Conservation (phyloP, 805 yeast species). For the Yarrowia sp. region DNA sequence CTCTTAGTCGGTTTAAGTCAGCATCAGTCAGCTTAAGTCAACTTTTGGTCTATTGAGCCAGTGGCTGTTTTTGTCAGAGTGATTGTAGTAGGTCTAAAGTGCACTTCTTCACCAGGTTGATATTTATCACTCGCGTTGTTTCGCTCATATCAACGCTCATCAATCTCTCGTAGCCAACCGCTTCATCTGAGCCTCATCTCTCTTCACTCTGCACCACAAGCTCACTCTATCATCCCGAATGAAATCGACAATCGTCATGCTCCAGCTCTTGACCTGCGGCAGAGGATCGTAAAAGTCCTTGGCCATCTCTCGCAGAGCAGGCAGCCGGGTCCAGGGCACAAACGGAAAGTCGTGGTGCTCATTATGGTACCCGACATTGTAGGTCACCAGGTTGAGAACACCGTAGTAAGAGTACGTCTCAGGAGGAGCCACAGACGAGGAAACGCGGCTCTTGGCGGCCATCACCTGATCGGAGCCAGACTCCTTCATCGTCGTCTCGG, state of each 20-base stretch:
- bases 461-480: background rate
- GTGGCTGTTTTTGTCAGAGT: too few species aligned
- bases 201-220: conserved; percentile 82
- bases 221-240: conserved; percentile 69
- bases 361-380: conserved; percentile 94
- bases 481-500: conserved; percentile 10
- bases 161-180: background rate
- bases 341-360: conserved; percentile 97
- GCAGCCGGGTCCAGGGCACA: conserved; percentile 85
- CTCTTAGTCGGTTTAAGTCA: too few species aligned
- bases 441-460: conserved; percentile 11
- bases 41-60: too few species aligned
- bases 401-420: conserved; percentile 94
- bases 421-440: conserved; percentile 55
- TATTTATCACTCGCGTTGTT: too few species aligned
- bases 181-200: conserved; percentile 48
- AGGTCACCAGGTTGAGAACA: conserved; percentile 72
- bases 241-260: conserved; percentile 74
- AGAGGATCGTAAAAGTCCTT: conserved; percentile 81
- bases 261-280: conserved; percentile 81
- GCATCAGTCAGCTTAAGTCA: too few species aligned
- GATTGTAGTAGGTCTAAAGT: too few species aligned
- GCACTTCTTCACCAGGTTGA: too few species aligned
- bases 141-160: too few species aligned
- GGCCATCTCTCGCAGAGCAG: conserved; percentile 69